A percentile compares a stretch with the other conserved stretches of the same genome.
phyloP scores from a whole-genome alignment of 179 eudicot genomes.

The Beta macrorhiza region DNA sequence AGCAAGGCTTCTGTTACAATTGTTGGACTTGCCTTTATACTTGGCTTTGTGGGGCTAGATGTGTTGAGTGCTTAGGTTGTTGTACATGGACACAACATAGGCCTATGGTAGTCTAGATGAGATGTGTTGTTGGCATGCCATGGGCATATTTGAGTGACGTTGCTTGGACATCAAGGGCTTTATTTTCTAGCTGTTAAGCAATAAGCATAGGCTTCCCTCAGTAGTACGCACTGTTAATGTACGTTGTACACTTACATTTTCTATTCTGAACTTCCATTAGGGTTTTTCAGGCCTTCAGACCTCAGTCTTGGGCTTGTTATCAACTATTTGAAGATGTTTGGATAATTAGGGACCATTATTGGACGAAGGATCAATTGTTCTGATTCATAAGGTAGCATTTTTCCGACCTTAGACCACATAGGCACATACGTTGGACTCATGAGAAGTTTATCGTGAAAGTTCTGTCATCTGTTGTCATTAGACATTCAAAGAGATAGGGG shows the following conservation, averaged over 20 bases:
- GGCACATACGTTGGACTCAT: neutral
- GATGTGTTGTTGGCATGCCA: neutral
- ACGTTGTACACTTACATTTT: neutral
- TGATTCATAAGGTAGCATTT: no score
- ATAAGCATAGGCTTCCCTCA: neutral
- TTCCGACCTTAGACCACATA: neutral
- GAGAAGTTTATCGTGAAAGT: neutral
- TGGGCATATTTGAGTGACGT: neutral
- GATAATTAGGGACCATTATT: neutral
- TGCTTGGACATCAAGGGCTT: neutral
- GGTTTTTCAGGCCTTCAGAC: neutral
- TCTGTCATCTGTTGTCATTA: neutral
- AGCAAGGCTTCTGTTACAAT: neutral
- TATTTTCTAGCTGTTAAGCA: neutral
- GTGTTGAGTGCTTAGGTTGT: neutral
- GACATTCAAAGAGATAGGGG: neutral
- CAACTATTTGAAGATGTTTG: neutral
- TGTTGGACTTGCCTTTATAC: neutral
- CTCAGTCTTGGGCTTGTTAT: neutral
- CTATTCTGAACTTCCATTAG: no score
- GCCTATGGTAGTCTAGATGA: neutral
- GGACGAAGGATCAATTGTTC: neutral
- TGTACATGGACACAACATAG: neutral
- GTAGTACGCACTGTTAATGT: neutral
- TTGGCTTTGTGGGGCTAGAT: neutral